Conservation (phyloP, 495 filamentous ascomycete species). For the Trichocladium uniseriatum region DNA sequence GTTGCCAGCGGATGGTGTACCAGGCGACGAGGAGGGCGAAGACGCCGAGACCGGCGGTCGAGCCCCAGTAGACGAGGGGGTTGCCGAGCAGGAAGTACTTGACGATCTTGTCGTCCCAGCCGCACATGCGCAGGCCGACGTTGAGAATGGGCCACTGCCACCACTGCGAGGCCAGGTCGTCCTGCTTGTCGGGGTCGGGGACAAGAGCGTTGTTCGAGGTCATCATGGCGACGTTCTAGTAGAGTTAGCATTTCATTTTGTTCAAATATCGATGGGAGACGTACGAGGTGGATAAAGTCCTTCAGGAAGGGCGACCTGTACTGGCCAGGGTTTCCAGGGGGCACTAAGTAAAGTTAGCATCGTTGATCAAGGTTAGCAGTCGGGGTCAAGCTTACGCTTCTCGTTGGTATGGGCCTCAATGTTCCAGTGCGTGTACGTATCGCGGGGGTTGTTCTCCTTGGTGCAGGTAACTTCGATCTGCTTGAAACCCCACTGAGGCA, state of each 20-base stretch:
- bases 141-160: constrained; percentile 98
- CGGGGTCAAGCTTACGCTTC: constrained; percentile 51
- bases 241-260: constrained; percentile 1
- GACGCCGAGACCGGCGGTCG: constrained; percentile 63
- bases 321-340: constrained; percentile 78
- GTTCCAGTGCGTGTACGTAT: constrained; percentile 98
- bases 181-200: constrained; percentile 97
- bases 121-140: constrained; percentile 95
- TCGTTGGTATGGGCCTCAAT: constrained; percentile 93
- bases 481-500: constrained; percentile 99
- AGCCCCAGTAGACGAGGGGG: constrained; percentile 92
- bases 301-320: constrained; percentile 95
- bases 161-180: constrained; percentile 90
- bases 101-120: constrained; percentile 90
- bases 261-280: neutral
- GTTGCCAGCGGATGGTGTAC: constrained; percentile 93
- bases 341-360: constrained; percentile 51
- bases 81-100: constrained; percentile 99
- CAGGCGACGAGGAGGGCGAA: constrained; percentile 65
- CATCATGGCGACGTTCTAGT: constrained; percentile 94
- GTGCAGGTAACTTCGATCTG: constrained; percentile 95
- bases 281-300: constrained; percentile 80
- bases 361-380: neutral
- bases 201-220: constrained; percentile 98
- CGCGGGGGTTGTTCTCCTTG: constrained; percentile 85